A percentile compares a stretch with the other conserved stretches of the same genome.
Evolutionary conservation across 768 basidiomycete genomes (phyloP).

Genomic region (Gyrodon lividus): DNA sequence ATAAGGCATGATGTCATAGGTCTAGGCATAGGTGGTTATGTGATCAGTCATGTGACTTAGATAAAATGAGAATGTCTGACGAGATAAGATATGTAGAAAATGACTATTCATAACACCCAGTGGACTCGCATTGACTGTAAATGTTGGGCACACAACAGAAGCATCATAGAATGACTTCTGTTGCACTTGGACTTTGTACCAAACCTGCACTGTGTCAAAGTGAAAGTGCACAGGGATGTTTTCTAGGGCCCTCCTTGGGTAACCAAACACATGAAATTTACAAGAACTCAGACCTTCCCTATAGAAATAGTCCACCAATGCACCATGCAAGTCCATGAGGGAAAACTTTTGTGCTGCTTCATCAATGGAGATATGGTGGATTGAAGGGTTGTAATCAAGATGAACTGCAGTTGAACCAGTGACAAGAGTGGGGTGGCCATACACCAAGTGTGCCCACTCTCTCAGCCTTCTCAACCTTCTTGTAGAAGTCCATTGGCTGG

Average conservation of each 20-base stretch:
- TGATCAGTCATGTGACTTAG: no score
- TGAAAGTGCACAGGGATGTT: no score
- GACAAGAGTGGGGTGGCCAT: slow-evolving; percentile 7
- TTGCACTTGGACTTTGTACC: slow-evolving; percentile 27
- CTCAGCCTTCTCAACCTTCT: neutral
- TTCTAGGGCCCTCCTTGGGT: no score
- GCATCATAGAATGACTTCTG: slow-evolving; percentile 16
- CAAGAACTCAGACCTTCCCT: neutral
- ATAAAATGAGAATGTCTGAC: no score
- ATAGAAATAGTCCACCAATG: slow-evolving; percentile 22
- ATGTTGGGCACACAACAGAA: neutral
- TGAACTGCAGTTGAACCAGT: slow-evolving; percentile 22
- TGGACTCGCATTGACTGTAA: slow-evolving; percentile 21
- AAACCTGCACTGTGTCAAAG: no score
- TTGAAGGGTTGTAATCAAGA: slow-evolving; percentile 22
- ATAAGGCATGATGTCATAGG: no score
- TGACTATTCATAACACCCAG: no score
- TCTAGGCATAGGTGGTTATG: no score
- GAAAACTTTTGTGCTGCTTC: slow-evolving; percentile 21
- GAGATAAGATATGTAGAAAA: no score
- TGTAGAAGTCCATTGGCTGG: neutral
- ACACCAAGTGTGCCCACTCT: no score
- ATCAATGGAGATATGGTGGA: slow-evolving; percentile 19
- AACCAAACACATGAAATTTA: neutral
- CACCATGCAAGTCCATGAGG: slow-evolving; percentile 28